Evolutionary conservation across 2,329 filamentous ascomycete genomes (phyloP).

Genomic region (Penicillium sp.): DNA sequence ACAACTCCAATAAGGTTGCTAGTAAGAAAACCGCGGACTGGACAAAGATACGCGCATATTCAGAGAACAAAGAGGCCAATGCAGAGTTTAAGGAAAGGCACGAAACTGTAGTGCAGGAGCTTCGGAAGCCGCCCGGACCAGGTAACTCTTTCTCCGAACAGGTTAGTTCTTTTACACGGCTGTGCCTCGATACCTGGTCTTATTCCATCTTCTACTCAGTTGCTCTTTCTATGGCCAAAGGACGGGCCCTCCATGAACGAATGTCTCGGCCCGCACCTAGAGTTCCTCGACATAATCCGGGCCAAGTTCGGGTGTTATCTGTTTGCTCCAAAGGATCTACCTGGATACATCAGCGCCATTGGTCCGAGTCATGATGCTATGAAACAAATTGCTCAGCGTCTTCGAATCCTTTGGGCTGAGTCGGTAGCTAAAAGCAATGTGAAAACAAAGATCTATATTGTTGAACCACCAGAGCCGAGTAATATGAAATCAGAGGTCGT

Average conservation of each 20-base stretch:
- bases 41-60: conserved; percentile 33
- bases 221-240: conserved; percentile 53
- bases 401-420: conserved; percentile 36
- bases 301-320: conserved; percentile 46
- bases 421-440: conserved; percentile 33
- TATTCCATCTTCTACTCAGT: conserved; percentile 23
- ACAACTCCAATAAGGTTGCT: background rate
- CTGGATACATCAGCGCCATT: conserved; percentile 39
- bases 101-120: conserved; percentile 29
- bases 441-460: conserved; percentile 40
- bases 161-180: conserved; percentile 23
- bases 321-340: conserved; percentile 39
- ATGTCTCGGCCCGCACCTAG: conserved; percentile 47
- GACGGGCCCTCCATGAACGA: conserved; percentile 47
- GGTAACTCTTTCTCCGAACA: conserved; percentile 30
- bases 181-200: background rate
- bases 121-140: conserved; percentile 33
- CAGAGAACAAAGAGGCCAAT: conserved; percentile 30
- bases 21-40: conserved; percentile 28
- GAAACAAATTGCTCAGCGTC: conserved; percentile 40
- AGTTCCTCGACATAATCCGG: conserved; percentile 53
- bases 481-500: conserved; percentile 31
- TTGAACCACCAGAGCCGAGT: conserved; percentile 33
- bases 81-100: conserved; percentile 30
- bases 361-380: conserved; percentile 38